Base-by-base conservation (phyloP, 2,329 filamentous ascomycete genomes). In the Pestalotiopsis sp. region DNA sequence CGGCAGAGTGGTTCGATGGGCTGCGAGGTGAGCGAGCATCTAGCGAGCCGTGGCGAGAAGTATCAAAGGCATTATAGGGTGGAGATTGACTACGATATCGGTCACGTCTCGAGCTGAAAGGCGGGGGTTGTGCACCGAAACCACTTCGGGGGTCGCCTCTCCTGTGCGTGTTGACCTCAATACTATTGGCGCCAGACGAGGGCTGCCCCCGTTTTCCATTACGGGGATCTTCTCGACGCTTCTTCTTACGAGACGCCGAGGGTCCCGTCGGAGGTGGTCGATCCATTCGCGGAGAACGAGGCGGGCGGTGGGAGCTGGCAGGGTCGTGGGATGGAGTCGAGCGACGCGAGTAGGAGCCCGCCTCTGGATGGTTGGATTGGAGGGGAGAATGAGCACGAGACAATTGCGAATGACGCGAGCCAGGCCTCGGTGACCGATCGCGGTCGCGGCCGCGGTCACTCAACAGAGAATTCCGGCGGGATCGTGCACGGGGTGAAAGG, bases 11-110 rank as follows among this genome's bases (percentile, higher is more conserved):
- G 63, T 83, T 83, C 71, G 82, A 81, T 49, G 83, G 61, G n/a
- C 41, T 83, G 75, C 91, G 89, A 14, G 90, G 89, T 52, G 90
- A 91, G 58, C 87, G 86, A 39, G 76, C 73, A 69, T 86, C 86
- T n/a, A 90, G 89, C 20, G 90, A 91, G 61, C 85, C 86, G 72
- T 89, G 87, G 72, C 86, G 84, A 20, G 85, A 85, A 65, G 84
- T 85, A 65, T 81, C 85, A 23, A 88, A 85, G 25, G 84, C 84
- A 71, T 83, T 81, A 73, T 88, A 87, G 67, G 87, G 85, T 52
- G 90, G 87, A n/a, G 89, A 90, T 61, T 87, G 85, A 27, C 73
- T 69, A 52, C 71, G 64, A 6, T 72, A 79, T 38, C 77, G 70
- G 59, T 84, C 82, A 41, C 80, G 81, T 68, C 80, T 81, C 41